These are phyloP conservation scores for Sarocladium brachiariae DNA, from an alignment of 2,329 filamentous ascomycete genomes.

Conservation along the genomic window DNA sequence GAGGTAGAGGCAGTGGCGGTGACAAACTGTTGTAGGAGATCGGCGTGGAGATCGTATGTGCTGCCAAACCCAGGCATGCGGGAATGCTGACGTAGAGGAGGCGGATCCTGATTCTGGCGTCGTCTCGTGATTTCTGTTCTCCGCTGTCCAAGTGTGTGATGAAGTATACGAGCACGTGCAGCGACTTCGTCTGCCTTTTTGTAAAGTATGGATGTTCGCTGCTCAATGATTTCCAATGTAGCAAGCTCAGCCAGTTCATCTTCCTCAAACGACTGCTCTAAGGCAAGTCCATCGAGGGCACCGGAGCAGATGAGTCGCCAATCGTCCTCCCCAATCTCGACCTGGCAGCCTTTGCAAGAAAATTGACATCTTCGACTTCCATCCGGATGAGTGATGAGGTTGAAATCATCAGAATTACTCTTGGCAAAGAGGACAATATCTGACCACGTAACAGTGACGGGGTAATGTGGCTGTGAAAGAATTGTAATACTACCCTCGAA, in stretches of 20 bases:
- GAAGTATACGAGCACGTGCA: conserved; percentile 61
- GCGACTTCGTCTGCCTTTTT: conserved; percentile 72
- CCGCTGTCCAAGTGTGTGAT: conserved; percentile 56
- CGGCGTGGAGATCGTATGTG: conserved; percentile 43
- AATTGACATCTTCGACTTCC: conserved; percentile 73
- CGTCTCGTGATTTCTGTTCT: conserved; percentile 24
- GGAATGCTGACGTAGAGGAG: conserved; percentile 23
- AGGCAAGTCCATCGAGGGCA: conserved; percentile 63
- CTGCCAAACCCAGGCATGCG: conserved; percentile 16
- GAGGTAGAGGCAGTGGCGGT: conserved; percentile 16
- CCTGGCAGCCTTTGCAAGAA: conserved; percentile 69
- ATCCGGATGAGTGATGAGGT: conserved; percentile 60
- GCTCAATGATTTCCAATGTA: conserved; percentile 77
- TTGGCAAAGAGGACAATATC: conserved; percentile 82
- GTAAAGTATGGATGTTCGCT: conserved; percentile 68
- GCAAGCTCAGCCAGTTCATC: conserved; percentile 82
- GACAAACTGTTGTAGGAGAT: conserved; percentile 48
- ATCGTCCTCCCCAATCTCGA: conserved; percentile 84
- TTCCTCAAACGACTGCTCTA: conserved; percentile 73
- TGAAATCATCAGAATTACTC: conserved; percentile 71
- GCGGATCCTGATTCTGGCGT: conserved; percentile 21
- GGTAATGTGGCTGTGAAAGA: background rate
- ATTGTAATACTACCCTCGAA: conserved; percentile 70
- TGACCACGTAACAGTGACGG: conserved; percentile 61
- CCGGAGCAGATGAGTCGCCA: conserved; percentile 79